Base-by-base conservation (phyloP, 2,329 filamentous ascomycete species). In the Ophiostoma sp. region DNA sequence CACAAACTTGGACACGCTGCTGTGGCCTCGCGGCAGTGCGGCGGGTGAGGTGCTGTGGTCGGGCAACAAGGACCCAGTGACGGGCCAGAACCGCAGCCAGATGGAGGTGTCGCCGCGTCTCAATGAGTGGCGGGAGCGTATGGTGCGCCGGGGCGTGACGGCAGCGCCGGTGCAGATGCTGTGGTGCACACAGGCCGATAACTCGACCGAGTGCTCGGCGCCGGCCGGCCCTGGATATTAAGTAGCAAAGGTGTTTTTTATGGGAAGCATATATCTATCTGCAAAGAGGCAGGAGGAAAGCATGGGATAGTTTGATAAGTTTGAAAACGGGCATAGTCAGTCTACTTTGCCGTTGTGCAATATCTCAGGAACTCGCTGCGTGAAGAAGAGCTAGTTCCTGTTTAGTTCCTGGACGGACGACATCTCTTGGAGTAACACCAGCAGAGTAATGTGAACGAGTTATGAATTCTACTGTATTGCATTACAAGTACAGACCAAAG, bases 41-140 rank as follows among this genome's bases (percentile, higher is more conserved):
- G 92, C 91, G 0, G 92, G 88, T 33, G 94, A 97, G 83, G 89
- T 95, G 0, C 85, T 95, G 64, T 97, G 94, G 94, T 92, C 89
- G 55, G 93, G 93, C 70, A 83, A 87, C 72, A 87, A 87, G 74
- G 92, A 95, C 79, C 50, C 75, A 17, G 86, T 84, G 2, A 80
- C 84, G 19, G 92, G 92, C 1, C 82, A 87, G 79, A 94, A 94
- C 81, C 85, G 93, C 70, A 92, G 89, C 75, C 91, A 93, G 83
- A 83, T 92, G 73, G 88, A 90, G 50, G 92, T 92, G 11, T 87
- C 87, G 59, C 91, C 91, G 15, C 84, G 94, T 69, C 82, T 97
- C 79, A 88, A 88, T 64, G 92, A 94, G 83, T 89, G 93, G 86
- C 87, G 93, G 69, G 93, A 96, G 85, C 84, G 93, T 50, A 84